phyloP scores from a whole-genome alignment of 148 eudicot species.

The Silene conica region DNA sequence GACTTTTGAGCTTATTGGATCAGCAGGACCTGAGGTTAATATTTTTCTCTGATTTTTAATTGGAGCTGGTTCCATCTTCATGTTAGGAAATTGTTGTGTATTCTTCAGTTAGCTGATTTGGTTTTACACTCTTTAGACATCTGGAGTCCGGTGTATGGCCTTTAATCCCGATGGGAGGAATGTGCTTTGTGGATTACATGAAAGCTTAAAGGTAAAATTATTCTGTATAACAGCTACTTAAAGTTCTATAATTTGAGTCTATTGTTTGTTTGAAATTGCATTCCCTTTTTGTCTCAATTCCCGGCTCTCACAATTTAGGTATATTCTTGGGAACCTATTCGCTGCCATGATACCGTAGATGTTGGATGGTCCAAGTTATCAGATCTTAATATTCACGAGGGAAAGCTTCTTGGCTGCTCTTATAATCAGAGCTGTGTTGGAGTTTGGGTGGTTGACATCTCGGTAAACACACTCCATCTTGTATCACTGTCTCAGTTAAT shows the following conservation, averaged over 20 bases:
- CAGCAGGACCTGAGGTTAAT: constrained; percentile 92
- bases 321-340: constrained; percentile 89
- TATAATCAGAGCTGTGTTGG: constrained; percentile 98
- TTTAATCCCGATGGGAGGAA: constrained; percentile 98
- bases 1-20: constrained; percentile 96
- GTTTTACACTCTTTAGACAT: constrained; percentile 44
- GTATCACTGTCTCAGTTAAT: constrained; percentile 1
- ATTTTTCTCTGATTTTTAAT: background rate
- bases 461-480: constrained; percentile 40
- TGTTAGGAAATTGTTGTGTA: background rate
- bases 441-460: constrained; percentile 97
- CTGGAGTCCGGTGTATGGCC: constrained; percentile 87
- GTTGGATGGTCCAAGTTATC: constrained; percentile 96
- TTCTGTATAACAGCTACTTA: constrained; percentile 9
- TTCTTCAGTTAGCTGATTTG: constrained; percentile 16
- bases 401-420: constrained; percentile 97
- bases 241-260: background rate
- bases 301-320: constrained; percentile 42
- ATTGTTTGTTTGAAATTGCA: constrained; percentile 4
- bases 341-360: constrained; percentile 85
- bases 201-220: constrained; percentile 72
- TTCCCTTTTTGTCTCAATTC: constrained; percentile 13
- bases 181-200: constrained; percentile 88
- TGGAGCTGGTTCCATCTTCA: constrained; percentile 10
- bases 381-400: constrained; percentile 95